Evolutionary conservation across 148 eudicot species (phyloP).

Genomic region (Heliamphora exappendiculata): DNA sequence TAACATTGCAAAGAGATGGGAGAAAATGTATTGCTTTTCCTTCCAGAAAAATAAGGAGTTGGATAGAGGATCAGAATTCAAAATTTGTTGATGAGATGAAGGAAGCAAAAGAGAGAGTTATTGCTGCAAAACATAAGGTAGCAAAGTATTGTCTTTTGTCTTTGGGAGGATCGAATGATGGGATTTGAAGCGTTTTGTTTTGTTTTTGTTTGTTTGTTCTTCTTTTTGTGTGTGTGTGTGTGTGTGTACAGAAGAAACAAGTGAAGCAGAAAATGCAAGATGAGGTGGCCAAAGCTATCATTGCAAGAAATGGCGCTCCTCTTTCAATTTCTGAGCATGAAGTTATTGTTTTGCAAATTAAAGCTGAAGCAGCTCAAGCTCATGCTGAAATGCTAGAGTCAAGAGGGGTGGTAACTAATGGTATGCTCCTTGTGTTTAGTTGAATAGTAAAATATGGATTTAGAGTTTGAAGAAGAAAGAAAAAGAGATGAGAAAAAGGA

Average conservation of each 20-base stretch:
- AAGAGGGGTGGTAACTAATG: conserved; percentile 32
- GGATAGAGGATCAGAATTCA: conserved; percentile 56
- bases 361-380: conserved; percentile 48
- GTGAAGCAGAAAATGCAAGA: conserved; percentile 54
- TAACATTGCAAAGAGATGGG: neutral
- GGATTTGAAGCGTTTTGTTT: neutral
- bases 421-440: conserved; percentile 35
- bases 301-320: conserved; percentile 45
- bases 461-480: no score
- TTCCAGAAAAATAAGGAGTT: conserved; percentile 55
- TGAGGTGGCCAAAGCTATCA: conserved; percentile 48
- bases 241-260: conserved; percentile 52
- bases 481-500: no score
- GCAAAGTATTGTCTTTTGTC: neutral
- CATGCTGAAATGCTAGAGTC: conserved; percentile 51
- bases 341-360: conserved; percentile 42
- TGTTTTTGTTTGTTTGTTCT: no score
- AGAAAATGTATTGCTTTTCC: neutral
- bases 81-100: conserved; percentile 41
- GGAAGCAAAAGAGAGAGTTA: conserved; percentile 56
- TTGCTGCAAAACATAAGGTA: conserved; percentile 69
- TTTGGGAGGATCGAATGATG: neutral
- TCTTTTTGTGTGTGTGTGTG: no score
- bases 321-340: conserved; percentile 68
- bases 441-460: no score